Base-by-base conservation (phyloP, 371 early-diverging fungal genomes). In the Mortierella sp. region DNA sequence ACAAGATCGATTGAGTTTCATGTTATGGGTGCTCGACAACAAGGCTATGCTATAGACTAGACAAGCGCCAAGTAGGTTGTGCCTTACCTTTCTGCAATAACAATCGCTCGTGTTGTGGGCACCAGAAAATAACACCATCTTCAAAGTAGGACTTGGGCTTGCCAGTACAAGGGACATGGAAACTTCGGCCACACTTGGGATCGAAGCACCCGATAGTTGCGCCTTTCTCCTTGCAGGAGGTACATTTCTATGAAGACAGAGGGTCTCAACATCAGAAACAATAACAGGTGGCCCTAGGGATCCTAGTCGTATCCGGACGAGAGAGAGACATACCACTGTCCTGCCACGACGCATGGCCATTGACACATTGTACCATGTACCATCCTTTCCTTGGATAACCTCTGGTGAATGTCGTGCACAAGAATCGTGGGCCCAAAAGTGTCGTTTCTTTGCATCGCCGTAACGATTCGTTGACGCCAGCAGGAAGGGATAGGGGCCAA, bases 131-230 rank as follows among this genome's bases (percentile, higher is more conserved):
- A 44, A 88, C 87, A 5, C 96, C 96, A 47, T 86, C 83, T 31
- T 86, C 86, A 60, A 95, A 95, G 49, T 89, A 84, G 10, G 82
- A 81, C 44, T 86, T 80, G 3, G 91, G 88, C 65, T 91, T 93
- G 53, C 84, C 84, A 3, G 95, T 88, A 56, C 96, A 96, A 27
- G 84, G 83, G 16, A 95, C 81, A 70, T 96, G 96, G 63, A 89
- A 96, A 37, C 92, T 93, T 57, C 88, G 83, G n/a, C 82, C 79
- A 66, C 96, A 96, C 60, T 91, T 87, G 4, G 89, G 85, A 47
- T 95, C 90, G 68, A 94, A 94, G 70, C 96, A 96, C 1, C 96
- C 95, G 22, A 95, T 89, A 0, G 95, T 93, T 0, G 96, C 96
- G 0, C 96, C 96, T 16, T 88, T 89, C 66, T 90, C 90, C 55